These are phyloP conservation scores for Golubevia sp. DNA, from an alignment of 1,284 basidiomycete genomes.

Conservation along the genomic window DNA sequence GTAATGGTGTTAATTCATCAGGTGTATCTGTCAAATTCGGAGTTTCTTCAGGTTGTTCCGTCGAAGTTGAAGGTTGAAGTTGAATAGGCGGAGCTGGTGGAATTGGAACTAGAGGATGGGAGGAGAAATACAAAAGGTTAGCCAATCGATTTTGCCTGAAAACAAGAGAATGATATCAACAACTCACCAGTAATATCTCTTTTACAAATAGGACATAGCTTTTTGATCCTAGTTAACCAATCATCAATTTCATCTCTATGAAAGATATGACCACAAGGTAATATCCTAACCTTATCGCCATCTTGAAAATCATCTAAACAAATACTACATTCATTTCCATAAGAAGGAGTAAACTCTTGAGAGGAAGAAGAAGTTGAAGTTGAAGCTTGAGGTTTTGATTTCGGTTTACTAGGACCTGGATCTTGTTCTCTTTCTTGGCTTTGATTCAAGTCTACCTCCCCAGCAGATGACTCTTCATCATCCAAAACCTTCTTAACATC, in stretches of 20 bases:
- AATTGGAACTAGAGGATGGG: too few relatives aligned
- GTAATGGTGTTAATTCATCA: too few relatives aligned
- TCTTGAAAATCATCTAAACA: constrained; percentile 54
- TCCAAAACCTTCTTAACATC: background rate
- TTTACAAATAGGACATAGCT: constrained; percentile 60
- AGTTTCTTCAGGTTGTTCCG: too few relatives aligned
- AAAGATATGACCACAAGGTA: constrained; percentile 58
- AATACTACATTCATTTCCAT: constrained; percentile 51
- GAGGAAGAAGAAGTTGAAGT: too few relatives aligned
- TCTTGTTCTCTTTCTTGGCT: background rate
- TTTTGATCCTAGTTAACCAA: constrained; percentile 51
- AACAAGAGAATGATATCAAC: too few relatives aligned
- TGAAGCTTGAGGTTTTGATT: too few relatives aligned
- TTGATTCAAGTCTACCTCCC: background rate
- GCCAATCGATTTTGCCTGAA: too few relatives aligned
- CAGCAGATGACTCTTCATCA: background rate
- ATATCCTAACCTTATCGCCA: constrained; percentile 48
- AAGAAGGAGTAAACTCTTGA: background rate
- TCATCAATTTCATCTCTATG: constrained; percentile 55
- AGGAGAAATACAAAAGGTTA: too few relatives aligned
- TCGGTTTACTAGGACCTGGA: too few relatives aligned
- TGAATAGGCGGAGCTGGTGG: too few relatives aligned
- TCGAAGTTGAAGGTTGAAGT: too few relatives aligned
- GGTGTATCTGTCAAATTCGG: too few relatives aligned
- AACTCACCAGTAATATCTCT: constrained; percentile 34